Evolutionary conservation across 805 yeast genomes (phyloP).

Genomic region (Kazachstania africana): DNA sequence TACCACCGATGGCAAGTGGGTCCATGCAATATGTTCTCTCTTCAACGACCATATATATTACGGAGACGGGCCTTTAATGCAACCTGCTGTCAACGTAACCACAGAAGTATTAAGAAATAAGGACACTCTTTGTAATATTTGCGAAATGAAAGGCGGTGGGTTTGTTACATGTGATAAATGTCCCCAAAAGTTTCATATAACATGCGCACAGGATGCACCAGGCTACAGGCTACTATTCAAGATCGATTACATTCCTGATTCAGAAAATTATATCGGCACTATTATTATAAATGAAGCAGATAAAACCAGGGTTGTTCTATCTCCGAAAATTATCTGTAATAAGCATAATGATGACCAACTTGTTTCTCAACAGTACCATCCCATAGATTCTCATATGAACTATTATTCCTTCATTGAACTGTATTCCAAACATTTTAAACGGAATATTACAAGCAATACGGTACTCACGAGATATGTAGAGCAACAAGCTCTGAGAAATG

Average conservation of each 20-base stretch:
- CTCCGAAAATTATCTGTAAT: conserved; percentile 8
- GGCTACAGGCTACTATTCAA: conserved; percentile 8
- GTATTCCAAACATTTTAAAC: conserved; percentile 6
- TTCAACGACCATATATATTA: conserved; percentile 37
- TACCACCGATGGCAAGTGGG: conserved; percentile 62
- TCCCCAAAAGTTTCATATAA: conserved; percentile 11
- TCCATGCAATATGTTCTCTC: conserved; percentile 62
- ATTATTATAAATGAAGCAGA: neutral
- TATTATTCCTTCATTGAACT: conserved; percentile 4
- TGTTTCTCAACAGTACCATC: neutral
- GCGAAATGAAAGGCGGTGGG: conserved; percentile 39
- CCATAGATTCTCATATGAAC: conserved; percentile 2
- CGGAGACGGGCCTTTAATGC: conserved; percentile 32
- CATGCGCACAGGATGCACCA: conserved; percentile 17
- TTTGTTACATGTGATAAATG: conserved; percentile 14
- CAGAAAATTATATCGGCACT: neutral
- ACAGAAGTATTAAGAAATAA: conserved; percentile 23
- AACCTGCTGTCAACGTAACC: conserved; percentile 35
- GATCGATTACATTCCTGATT: neutral
- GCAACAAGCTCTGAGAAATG: conserved; percentile 1
- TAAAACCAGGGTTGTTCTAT: conserved; percentile 1
- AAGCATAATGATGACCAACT: conserved; percentile 1
- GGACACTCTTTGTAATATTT: conserved; percentile 32
- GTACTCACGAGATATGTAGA: conserved; percentile 7
- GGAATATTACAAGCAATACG: conserved; percentile 1